These are phyloP conservation scores for Phtheirospermum japonicum DNA, from an alignment of 257 asterid genomes.

Conservation along the genomic window DNA sequence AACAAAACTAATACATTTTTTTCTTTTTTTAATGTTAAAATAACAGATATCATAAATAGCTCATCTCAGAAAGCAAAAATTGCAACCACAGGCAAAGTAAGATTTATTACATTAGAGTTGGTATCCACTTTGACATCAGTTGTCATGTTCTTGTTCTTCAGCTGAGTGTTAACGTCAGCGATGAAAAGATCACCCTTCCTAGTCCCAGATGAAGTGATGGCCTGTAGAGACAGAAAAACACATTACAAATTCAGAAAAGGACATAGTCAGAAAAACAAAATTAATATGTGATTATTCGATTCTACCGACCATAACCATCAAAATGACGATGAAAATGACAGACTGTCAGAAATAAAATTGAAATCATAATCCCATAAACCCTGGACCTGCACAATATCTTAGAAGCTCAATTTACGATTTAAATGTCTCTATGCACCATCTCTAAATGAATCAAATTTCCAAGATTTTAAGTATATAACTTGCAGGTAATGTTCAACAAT, in stretches of 20 bases:
- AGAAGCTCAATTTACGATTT: constrained; percentile 15
- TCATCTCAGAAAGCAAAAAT: constrained; percentile 7
- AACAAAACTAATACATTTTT: not conserved
- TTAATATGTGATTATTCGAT: not conserved
- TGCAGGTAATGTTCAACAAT: constrained; percentile 13
- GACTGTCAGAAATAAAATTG: too few species aligned
- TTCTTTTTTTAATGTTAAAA: too few species aligned
- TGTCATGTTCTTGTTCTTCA: constrained; percentile 74
- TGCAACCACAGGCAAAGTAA: not conserved
- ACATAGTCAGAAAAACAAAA: not conserved
- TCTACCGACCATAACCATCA: constrained; percentile 7
- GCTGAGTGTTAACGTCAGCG: constrained; percentile 67
- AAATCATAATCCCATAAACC: not conserved
- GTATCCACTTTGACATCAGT: constrained; percentile 79
- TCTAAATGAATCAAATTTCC: not conserved
- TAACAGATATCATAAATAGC: not conserved
- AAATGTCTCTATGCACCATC: not conserved
- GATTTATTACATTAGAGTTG: constrained; percentile 52
- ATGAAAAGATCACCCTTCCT: constrained; percentile 61
- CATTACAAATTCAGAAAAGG: constrained; percentile 6
- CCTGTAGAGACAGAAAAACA: constrained; percentile 35
- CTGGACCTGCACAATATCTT: too few species aligned
- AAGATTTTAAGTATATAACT: not conserved
- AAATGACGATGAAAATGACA: not conserved
- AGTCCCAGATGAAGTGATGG: constrained; percentile 69